These are phyloP conservation scores for Ceratocystis albifundus DNA, from an alignment of 2,329 filamentous ascomycete genomes.

Conservation along the genomic window DNA sequence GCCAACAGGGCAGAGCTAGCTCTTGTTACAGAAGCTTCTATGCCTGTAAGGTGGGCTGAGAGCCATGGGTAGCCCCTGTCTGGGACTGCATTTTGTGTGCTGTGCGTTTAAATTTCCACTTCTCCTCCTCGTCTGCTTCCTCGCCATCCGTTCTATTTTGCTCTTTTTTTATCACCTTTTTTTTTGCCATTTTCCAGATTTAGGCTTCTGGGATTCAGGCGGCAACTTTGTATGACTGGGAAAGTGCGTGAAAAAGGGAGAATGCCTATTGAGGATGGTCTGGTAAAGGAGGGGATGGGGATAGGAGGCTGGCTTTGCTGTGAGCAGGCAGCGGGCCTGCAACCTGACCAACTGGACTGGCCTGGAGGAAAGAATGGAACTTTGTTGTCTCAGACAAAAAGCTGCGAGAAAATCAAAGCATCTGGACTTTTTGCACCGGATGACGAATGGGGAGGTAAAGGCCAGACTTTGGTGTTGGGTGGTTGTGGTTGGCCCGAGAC, in stretches of 20 bases:
- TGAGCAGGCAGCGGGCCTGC: neutral
- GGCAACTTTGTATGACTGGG: neutral
- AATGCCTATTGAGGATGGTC: neutral
- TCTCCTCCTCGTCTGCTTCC: neutral
- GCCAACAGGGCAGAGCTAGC: neutral
- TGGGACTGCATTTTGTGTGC: neutral
- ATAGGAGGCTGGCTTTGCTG: neutral
- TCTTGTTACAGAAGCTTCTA: neutral
- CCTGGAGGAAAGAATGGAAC: neutral
- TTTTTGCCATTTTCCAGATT: neutral
- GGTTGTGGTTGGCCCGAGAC: constrained; percentile 9
- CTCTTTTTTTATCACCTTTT: neutral
- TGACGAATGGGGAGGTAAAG: neutral
- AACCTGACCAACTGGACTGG: neutral
- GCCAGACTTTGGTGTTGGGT: neutral
- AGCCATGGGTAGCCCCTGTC: neutral
- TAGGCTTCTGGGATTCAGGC: neutral
- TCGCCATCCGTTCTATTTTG: neutral
- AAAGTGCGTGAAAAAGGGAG: neutral
- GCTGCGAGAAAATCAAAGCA: neutral
- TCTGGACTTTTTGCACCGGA: neutral
- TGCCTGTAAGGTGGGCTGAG: neutral
- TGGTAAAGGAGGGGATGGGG: neutral
- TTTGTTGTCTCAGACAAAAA: neutral
- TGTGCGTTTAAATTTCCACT: neutral